Evolutionary conservation across 805 yeast species (phyloP), one percentile per base, ranked within the genome.

Genomic region (Danielia reshetovae): DNA sequence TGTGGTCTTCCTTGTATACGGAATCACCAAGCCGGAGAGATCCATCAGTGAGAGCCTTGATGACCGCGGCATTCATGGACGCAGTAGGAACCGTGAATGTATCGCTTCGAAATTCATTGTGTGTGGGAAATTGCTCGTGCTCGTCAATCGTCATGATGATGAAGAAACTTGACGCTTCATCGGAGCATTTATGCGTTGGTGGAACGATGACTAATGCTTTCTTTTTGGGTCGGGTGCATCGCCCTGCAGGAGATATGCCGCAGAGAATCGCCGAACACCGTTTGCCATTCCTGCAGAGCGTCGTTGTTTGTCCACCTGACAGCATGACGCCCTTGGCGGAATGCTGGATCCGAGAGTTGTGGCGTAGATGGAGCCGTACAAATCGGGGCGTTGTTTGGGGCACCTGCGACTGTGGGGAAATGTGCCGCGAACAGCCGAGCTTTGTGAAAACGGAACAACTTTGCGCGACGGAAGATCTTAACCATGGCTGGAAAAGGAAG

Each of bases 31-130:
- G 69, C 12, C 21, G 27, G 8, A 38, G 45, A 25, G 40, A 17
- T 18, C 47, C 47, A 16, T 35, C 31, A 2, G 89, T 62, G 17
- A 43, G 29, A 8, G 35, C 36, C 11, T 29, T 30, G 29, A 75
- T 77, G 29, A 87, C 78, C 37, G 73, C 69, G n/a, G 49, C 40
- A 13, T 83, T 55, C 90, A 88, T 86, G 26, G 75, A 67, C 22
- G 66, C 64, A 0, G 95, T 77, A 15, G 97, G 97, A 9, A 85
- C 83, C 3, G 96, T 88, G 72, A 87, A 86, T 1, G 97, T 89
- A 58, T 89, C 97, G 50, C 90, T 61, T 29, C 70, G 54, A 46
- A 65, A 66, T 38, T 66, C 72, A 40, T 63, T 64, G 35, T 53
- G 60, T 12, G 72, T 60, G 24, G 62, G 44, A 26, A 39, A 49